Conservation (phyloP, 2,329 filamentous ascomycete species). For the Trichoderma oligosporum region DNA sequence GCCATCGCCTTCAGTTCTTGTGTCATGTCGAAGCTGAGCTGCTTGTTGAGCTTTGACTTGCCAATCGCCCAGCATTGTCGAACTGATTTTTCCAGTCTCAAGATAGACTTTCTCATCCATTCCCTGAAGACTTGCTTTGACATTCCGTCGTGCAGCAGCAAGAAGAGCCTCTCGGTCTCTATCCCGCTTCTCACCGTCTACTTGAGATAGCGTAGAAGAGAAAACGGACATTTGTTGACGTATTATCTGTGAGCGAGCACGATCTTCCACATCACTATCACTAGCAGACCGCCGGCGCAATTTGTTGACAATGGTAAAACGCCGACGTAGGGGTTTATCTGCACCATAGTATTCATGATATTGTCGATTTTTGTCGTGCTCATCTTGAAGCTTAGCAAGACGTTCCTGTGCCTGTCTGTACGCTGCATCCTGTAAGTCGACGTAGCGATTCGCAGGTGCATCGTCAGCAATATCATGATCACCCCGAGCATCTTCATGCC, state of each 20-base stretch:
- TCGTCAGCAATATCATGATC: conserved; percentile 34
- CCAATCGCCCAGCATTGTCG: conserved; percentile 70
- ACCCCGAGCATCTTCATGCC: conserved; percentile 49
- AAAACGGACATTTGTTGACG: conserved; percentile 76
- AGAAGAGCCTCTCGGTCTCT: conserved; percentile 72
- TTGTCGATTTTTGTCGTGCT: conserved; percentile 58
- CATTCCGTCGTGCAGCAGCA: conserved; percentile 78
- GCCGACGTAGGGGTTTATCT: conserved; percentile 38
- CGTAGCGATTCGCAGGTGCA: conserved; percentile 46
- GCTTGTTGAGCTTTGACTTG: conserved; percentile 69
- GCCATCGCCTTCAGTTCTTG: conserved; percentile 51
- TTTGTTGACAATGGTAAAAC: conserved; percentile 52
- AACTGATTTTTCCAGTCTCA: conserved; percentile 69
- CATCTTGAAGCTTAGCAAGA: conserved; percentile 72
- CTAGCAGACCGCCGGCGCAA: conserved; percentile 63
- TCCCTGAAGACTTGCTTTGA: conserved; percentile 69
- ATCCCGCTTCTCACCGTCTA: conserved; percentile 70
- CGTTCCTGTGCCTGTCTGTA: conserved; percentile 82
- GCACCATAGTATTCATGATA: conserved; percentile 73
- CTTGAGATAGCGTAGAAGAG: conserved; percentile 61
- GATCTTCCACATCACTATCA: conserved; percentile 62
- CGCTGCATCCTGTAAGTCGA: conserved; percentile 78
- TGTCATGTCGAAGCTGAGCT: conserved; percentile 61
- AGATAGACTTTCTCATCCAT: conserved; percentile 80
- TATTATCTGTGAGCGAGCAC: conserved; percentile 66